A percentile compares a stretch with the other conserved stretches of the same genome.
Evolutionary conservation across 352 stramenopile genomes (phyloP).

Genomic region (Phytopythium delawarense): DNA sequence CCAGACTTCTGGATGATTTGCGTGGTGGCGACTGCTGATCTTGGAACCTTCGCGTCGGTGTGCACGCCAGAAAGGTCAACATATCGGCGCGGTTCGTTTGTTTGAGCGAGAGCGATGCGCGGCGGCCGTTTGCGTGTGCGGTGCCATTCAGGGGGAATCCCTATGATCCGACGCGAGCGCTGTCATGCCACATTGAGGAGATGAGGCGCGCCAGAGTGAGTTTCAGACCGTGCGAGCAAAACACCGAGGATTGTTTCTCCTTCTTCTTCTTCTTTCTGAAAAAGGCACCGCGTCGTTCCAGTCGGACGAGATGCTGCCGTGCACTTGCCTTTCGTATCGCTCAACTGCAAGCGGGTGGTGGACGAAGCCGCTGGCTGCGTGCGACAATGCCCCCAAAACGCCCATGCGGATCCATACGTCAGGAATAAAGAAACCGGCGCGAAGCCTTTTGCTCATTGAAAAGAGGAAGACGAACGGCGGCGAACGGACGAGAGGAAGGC

Average conservation of each 20-base stretch:
- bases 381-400: too few relatives aligned
- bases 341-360: neutral
- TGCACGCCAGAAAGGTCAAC: neutral
- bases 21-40: neutral
- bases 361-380: neutral
- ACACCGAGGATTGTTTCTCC: neutral
- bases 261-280: neutral
- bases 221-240: neutral
- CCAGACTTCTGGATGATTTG: neutral
- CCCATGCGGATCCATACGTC: neutral
- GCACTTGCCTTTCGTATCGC: neutral
- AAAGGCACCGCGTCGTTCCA: neutral
- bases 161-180: neutral
- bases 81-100: neutral
- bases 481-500: too few relatives aligned
- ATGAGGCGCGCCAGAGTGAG: neutral
- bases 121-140: neutral
- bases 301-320: neutral
- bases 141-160: neutral
- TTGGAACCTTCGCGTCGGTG: neutral
- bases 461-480: too few relatives aligned
- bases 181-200: too few relatives aligned
- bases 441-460: too few relatives aligned
- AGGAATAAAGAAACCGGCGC: neutral
- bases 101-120: neutral